Evolutionary conservation across 2,329 filamentous ascomycete species (phyloP), one percentile per base, ranked within the genome.

Genomic region (Coniochaeta sp.): DNA sequence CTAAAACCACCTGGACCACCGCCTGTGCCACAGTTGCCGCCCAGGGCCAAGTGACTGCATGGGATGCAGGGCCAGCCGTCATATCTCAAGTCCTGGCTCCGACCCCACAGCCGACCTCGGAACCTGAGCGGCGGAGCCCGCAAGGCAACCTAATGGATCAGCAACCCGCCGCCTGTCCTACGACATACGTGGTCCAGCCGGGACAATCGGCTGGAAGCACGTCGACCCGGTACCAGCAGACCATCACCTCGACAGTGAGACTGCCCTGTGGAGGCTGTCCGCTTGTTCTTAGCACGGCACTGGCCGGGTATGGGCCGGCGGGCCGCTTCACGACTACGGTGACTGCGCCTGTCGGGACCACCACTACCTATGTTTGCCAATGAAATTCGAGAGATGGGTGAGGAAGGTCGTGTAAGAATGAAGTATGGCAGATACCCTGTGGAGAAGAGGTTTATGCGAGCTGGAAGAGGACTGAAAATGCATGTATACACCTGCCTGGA

Each of bases 1-100:
- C 72, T 1, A 66, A 54, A 6, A 73, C 70, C 1, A 62, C 52
- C 22, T 68, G 66, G 62, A 65, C 61, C 43, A 71, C 70, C 1
- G 64, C 71, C 2, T 75, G 72, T 57, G 59, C 62, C 34, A 59
- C 62, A 14, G 61, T 64, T 0, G 54, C 63, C 4, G 31, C 56
- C 17, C 26, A 55, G 9, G 38, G 34, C 16, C 19, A 47, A 6
- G 26, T 31, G 12, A 17, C 47, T n/a, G n/a, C 14, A n/a, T 54
- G 57, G 12, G 44, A 36, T n/a, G 47, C 47, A 7, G 47, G 24
- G 26, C 22, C 47, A 28, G 47, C 19, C 12, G 17, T 26, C 19
- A 26, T 12, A 26, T 12, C 43, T 14, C 19, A 12, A 26, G 43
- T 26, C 24, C 43, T 28, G 14, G 26, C 16, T n/a, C 61, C 16